phyloP scores from a whole-genome alignment of 441 rosid genomes.

The Viola pubescens region DNA sequence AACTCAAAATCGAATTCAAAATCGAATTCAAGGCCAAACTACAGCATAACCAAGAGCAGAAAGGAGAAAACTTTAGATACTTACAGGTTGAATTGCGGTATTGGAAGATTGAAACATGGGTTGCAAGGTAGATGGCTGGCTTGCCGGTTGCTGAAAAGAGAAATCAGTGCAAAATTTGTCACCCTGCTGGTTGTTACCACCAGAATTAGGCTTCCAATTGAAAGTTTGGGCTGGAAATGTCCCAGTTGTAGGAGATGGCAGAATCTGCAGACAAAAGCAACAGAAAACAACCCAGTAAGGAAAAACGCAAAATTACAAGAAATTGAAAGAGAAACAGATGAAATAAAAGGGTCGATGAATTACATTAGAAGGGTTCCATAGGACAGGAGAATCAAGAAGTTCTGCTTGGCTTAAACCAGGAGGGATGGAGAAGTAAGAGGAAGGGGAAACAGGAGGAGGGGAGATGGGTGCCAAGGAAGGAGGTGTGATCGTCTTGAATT shows the following conservation, averaged over 20 bases:
- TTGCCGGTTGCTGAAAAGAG: conserved; percentile 43
- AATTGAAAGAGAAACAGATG: neutral
- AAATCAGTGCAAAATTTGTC: conserved; percentile 39
- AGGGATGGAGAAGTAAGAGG: conserved; percentile 72
- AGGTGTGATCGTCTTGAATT: conserved; percentile 61
- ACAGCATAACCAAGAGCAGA: neutral
- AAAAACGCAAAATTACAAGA: neutral
- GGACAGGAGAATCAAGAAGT: conserved; percentile 84
- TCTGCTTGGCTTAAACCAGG: conserved; percentile 78
- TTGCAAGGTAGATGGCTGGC: conserved; percentile 20
- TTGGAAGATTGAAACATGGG: conserved; percentile 31
- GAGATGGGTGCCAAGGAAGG: conserved; percentile 75
- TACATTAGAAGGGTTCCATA: conserved; percentile 62
- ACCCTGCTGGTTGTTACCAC: conserved; percentile 27
- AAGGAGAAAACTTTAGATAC: conserved; percentile 2
- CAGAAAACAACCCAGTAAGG: neutral
- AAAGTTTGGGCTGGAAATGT: conserved; percentile 43
- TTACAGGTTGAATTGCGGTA: conserved; percentile 25
- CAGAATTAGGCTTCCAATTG: conserved; percentile 39
- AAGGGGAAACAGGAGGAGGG: conserved; percentile 59
- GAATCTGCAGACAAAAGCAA: conserved; percentile 34
- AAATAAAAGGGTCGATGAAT: conserved; percentile 1
- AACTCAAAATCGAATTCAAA: neutral
- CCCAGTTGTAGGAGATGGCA: conserved; percentile 93
- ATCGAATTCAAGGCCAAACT: neutral